phyloP scores from a whole-genome alignment of 768 basidiomycete genomes.

The Macrolepiota albuminosa region DNA sequence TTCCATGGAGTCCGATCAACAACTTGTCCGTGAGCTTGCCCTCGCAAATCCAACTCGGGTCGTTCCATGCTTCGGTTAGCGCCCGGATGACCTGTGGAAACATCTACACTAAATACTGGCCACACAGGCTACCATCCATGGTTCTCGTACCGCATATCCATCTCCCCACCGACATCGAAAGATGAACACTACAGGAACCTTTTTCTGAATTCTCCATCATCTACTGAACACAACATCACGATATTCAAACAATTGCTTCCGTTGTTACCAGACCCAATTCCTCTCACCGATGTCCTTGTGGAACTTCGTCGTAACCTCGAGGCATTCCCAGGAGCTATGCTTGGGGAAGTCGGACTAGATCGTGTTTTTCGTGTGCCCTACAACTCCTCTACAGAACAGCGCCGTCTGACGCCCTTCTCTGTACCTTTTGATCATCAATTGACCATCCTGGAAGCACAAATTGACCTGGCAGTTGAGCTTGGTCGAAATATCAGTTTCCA shows the following conservation, averaged over 20 bases:
- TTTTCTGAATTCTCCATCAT: slow-evolving; percentile 41
- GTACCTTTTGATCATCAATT: slow-evolving; percentile 81
- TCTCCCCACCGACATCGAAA: slow-evolving; percentile 40
- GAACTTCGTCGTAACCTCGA: slow-evolving; percentile 57
- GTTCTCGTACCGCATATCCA: slow-evolving; percentile 79
- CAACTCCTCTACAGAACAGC: slow-evolving; percentile 42
- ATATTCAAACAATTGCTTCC: slow-evolving; percentile 55
- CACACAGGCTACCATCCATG: slow-evolving; percentile 86
- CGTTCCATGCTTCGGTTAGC: slow-evolving; percentile 86
- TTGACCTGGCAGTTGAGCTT: slow-evolving; percentile 80
- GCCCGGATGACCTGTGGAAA: slow-evolving; percentile 6
- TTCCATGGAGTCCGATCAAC: slow-evolving; percentile 61
- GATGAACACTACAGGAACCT: slow-evolving; percentile 72
- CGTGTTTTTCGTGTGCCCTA: slow-evolving; percentile 70
- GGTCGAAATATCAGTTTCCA: slow-evolving; percentile 81
- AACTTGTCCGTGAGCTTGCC: slow-evolving; percentile 64
- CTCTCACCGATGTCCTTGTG: slow-evolving; percentile 52
- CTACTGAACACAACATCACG: slow-evolving; percentile 25
- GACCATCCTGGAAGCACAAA: slow-evolving; percentile 73
- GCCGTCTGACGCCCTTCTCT: slow-evolving; percentile 69
- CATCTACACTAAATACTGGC: slow-evolving; percentile 9
- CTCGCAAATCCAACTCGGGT: slow-evolving; percentile 57
- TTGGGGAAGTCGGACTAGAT: slow-evolving; percentile 95
- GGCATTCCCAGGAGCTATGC: slow-evolving; percentile 66
- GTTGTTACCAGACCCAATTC: slow-evolving; percentile 67